Conservation (phyloP, 2,329 filamentous ascomycete species). For the Hymenoscyphus repandus region DNA sequence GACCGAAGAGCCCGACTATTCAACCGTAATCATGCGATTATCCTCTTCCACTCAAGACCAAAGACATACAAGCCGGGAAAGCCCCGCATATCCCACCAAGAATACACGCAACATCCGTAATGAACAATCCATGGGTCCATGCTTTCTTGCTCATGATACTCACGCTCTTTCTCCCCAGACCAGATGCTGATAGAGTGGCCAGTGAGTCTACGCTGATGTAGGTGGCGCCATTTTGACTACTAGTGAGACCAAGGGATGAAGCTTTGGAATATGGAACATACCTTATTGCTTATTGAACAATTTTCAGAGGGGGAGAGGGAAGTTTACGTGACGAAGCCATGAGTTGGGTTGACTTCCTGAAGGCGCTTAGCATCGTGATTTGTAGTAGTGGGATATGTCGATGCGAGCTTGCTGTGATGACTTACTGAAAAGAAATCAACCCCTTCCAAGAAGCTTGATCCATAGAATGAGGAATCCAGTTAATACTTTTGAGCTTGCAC, state of each 20-base stretch:
- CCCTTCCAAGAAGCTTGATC: slow-evolving; percentile 36
- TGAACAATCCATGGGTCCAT: slow-evolving; percentile 63
- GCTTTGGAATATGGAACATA: slow-evolving; percentile 36
- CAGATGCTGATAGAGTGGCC: slow-evolving; percentile 33
- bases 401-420: not conserved
- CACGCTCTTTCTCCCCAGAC: slow-evolving; percentile 56
- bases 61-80: slow-evolving; percentile 58
- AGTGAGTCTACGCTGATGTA: slow-evolving; percentile 64
- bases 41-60: not conserved
- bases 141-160: slow-evolving; percentile 59
- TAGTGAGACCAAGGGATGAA: slow-evolving; percentile 37
- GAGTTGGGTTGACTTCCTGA: slow-evolving; percentile 50
- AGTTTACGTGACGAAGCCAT: slow-evolving; percentile 62
- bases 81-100: slow-evolving; percentile 64
- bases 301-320: slow-evolving; percentile 42
- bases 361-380: not conserved
- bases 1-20: slow-evolving; percentile 43
- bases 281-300: slow-evolving; percentile 50
- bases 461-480: slow-evolving; percentile 16
- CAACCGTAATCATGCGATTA: not conserved
- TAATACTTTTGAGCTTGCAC: slow-evolving; percentile 7
- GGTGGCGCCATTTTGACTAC: slow-evolving; percentile 40
- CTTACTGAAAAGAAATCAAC: slow-evolving; percentile 48
- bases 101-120: slow-evolving; percentile 69
- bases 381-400: not conserved